Evolutionary conservation across 2,329 filamentous ascomycete species (phyloP).

Genomic region (Ophiostoma himal-ulmi): DNA sequence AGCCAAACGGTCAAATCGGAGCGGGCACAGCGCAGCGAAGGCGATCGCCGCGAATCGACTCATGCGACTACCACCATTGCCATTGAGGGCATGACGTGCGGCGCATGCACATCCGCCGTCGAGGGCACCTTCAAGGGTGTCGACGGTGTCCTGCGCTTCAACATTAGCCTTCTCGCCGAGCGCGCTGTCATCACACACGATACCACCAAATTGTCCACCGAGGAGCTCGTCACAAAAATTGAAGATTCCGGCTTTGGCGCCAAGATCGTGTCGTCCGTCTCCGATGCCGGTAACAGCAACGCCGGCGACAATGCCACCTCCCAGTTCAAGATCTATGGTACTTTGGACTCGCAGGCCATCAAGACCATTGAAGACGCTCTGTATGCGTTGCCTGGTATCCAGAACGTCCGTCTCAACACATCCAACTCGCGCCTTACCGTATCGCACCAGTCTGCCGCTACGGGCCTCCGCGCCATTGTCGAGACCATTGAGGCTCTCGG

Average conservation of each 20-base stretch:
- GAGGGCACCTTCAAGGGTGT: conserved; percentile 73
- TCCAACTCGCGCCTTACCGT: conserved; percentile 69
- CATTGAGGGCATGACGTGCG: conserved; percentile 96
- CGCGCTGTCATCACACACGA: conserved; percentile 85
- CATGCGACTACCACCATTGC: conserved; percentile 73
- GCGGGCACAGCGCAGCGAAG: conserved; percentile 33
- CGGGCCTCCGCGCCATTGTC: conserved; percentile 77
- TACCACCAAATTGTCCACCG: conserved; percentile 59
- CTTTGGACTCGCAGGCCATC: conserved; percentile 65
- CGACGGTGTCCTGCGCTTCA: conserved; percentile 79
- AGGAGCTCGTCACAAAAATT: conserved; percentile 74
- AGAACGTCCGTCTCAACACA: conserved; percentile 66
- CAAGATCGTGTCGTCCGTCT: conserved; percentile 68
- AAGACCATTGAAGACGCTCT: conserved; percentile 65
- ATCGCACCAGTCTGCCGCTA: conserved; percentile 62
- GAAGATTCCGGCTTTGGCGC: conserved; percentile 89
- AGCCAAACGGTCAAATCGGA: conserved; percentile 48
- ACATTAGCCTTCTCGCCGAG: conserved; percentile 90
- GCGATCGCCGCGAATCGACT: conserved; percentile 54
- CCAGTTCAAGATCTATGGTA: conserved; percentile 79
- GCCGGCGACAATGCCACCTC: conserved; percentile 52
- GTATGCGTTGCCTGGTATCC: conserved; percentile 61
- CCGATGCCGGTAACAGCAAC: conserved; percentile 51
- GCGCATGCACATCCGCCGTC: conserved; percentile 88
- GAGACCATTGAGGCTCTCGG: conserved; percentile 75